Percentiles rank a stretch among this genome's conserved stretches.
Evolutionary conservation across 768 basidiomycete species (phyloP).

Genomic region (Termitomyces sp.): DNA sequence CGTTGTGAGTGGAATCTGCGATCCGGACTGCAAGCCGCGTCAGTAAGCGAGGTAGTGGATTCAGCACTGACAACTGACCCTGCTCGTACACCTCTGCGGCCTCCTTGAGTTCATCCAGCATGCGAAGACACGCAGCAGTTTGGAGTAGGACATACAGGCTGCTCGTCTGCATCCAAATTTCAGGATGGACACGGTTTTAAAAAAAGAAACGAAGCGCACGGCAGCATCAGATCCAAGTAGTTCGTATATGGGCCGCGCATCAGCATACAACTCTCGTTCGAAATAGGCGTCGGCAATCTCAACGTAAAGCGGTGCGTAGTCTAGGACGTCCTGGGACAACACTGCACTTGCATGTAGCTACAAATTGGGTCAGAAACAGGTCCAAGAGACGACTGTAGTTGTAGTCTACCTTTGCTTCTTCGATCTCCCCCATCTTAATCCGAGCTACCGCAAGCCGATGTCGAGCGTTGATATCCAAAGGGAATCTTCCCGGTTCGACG

Average conservation of each 20-base stretch:
- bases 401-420: slow-evolving; percentile 74
- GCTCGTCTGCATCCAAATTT: slow-evolving; percentile 53
- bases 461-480: slow-evolving; percentile 73
- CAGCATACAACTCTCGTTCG: slow-evolving; percentile 69
- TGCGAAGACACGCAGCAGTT: slow-evolving; percentile 79
- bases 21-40: slow-evolving; percentile 52
- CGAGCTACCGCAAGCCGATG: slow-evolving; percentile 83
- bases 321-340: slow-evolving; percentile 65
- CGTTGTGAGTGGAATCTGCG: slow-evolving; percentile 72
- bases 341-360: slow-evolving; percentile 80
- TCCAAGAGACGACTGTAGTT: not conserved
- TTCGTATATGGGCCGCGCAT: slow-evolving; percentile 81
- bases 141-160: slow-evolving; percentile 69
- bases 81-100: slow-evolving; percentile 84
- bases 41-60: not conserved
- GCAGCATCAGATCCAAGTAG: slow-evolving; percentile 70
- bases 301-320: slow-evolving; percentile 75
- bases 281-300: slow-evolving; percentile 88
- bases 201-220: slow-evolving; percentile 39
- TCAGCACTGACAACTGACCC: slow-evolving; percentile 41
- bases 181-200: not conserved
- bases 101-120: slow-evolving; percentile 70
- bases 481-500: slow-evolving; percentile 55
- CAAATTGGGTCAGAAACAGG: not conserved
- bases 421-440: slow-evolving; percentile 73